A percentile compares a stretch with the other conserved stretches of the same genome.
Evolutionary conservation across 768 basidiomycete species (phyloP).

Genomic region (Cystobasidium tubakii): DNA sequence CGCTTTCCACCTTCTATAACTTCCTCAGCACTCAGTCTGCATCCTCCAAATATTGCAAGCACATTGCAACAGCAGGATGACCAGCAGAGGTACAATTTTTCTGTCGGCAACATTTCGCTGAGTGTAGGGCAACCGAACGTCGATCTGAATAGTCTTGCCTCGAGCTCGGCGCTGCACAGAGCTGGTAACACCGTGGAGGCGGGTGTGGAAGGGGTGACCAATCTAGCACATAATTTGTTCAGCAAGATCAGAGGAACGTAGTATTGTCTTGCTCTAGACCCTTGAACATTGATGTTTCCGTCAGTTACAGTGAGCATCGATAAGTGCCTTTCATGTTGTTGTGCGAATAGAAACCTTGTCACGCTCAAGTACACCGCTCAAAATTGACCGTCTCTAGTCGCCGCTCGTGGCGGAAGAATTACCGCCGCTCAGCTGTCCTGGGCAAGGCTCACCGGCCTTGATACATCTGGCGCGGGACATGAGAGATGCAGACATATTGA

Average conservation of each 20-base stretch:
- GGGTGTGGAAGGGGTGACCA: slow-evolving; percentile 26
- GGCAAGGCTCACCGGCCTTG: too few relatives aligned
- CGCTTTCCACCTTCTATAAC: slow-evolving; percentile 50
- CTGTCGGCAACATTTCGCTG: slow-evolving; percentile 68
- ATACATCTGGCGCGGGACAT: too few relatives aligned
- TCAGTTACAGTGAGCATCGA: not conserved
- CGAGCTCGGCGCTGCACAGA: slow-evolving; percentile 7
- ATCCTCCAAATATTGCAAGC: not conserved
- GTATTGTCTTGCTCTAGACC: too few relatives aligned
- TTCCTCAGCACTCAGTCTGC: slow-evolving; percentile 57
- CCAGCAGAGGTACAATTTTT: slow-evolving; percentile 58
- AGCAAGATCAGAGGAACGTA: not conserved
- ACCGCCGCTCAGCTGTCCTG: too few relatives aligned
- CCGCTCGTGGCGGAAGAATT: too few relatives aligned
- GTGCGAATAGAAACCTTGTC: not conserved
- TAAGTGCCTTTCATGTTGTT: not conserved
- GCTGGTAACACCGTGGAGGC: slow-evolving; percentile 25
- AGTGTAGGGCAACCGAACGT: slow-evolving; percentile 31
- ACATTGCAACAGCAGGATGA: not conserved
- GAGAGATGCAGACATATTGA: too few relatives aligned
- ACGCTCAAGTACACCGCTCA: too few relatives aligned
- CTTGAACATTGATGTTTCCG: too few relatives aligned
- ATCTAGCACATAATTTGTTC: slow-evolving; percentile 17
- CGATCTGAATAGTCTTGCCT: slow-evolving; percentile 23
- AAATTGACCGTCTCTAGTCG: too few relatives aligned